A percentile compares a stretch with the other conserved stretches of the same genome.
Evolutionary conservation across 768 basidiomycete genomes (phyloP).

Genomic region (Mycena alexandri): DNA sequence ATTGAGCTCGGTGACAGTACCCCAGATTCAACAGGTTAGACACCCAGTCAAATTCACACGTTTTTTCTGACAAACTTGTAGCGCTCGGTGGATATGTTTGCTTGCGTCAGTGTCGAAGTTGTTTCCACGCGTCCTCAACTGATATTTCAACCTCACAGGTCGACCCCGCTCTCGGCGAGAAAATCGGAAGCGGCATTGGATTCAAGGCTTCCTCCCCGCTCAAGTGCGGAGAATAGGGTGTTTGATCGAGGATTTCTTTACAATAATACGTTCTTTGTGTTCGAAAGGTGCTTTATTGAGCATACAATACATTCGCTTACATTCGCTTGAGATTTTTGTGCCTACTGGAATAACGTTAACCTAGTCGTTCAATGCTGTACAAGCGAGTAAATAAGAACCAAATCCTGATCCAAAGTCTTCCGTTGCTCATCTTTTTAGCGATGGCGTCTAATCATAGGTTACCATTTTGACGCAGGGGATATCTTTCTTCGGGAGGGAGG

Average conservation of each 20-base stretch:
- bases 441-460: too few relatives aligned
- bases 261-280: too few relatives aligned
- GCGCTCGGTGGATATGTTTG: slow-evolving; percentile 38
- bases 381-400: too few relatives aligned
- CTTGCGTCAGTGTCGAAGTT: slow-evolving; percentile 21
- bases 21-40: slow-evolving; percentile 30
- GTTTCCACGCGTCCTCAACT: background rate
- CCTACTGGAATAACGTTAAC: too few relatives aligned
- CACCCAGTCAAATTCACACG: background rate
- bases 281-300: too few relatives aligned
- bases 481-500: background rate
- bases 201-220: slow-evolving; percentile 3
- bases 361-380: too few relatives aligned
- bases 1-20: slow-evolving; percentile 19
- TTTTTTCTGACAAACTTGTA: slow-evolving; percentile 2
- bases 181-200: slow-evolving; percentile 2
- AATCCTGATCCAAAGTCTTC: too few relatives aligned
- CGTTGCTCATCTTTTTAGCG: too few relatives aligned
- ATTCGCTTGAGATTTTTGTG: too few relatives aligned
- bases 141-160: background rate
- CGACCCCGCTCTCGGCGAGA: slow-evolving; percentile 4
- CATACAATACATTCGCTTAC: too few relatives aligned
- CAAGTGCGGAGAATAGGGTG: background rate
- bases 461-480: too few relatives aligned
- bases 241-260: too few relatives aligned